Evolutionary conservation across 192 early-diverging fungal genomes (phyloP), one percentile per base, ranked within the genome.

Genomic region (Funneliformis geosporum): DNA sequence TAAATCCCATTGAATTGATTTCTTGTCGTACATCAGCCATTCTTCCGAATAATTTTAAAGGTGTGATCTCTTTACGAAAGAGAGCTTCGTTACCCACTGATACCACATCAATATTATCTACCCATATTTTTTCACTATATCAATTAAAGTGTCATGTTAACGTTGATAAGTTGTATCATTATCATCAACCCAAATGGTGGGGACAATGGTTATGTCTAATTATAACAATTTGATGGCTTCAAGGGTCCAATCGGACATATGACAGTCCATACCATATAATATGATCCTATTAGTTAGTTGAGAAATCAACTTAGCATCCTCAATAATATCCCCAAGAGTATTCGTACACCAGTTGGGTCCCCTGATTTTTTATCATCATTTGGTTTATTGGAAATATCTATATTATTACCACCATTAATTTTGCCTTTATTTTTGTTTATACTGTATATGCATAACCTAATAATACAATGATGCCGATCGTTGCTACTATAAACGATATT

Each of bases 191-290:
- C 92, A 93, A 59, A 93, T 82, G 1, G 90, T 91, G 2, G 91
- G 79, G 73, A 89, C 82, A 0, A 91, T 76, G 71, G 88, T 89
- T 88, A 89, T 91, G 76, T 89, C 84, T 39, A 90, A 82, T 65
- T 84, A 84, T 38, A 87, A 62, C 27, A 83, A 79, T 23, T 91
- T 83, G 74, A 93, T 88, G 4, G 92, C 92, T 33, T 87, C 86
- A 50, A 93, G 74, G 6, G 90, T 86, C 11, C 84, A 84, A 75
- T 91, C 89, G 59, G 89, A 83, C 66, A 88, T 86, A 70, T 90
- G 84, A 82, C 92, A 93, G 80, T 90, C 90, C 85, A 90, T 87
- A 16, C 88, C 88, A 84, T 91, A 93, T 78, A 93, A 82, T 76
- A 90, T 86, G 40, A 91, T 83, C 33, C 87, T 71, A 66, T 86